These are phyloP conservation scores for Tolypocladium guangdongense DNA, from an alignment of 2,329 filamentous ascomycete species.

Conservation along the genomic window DNA sequence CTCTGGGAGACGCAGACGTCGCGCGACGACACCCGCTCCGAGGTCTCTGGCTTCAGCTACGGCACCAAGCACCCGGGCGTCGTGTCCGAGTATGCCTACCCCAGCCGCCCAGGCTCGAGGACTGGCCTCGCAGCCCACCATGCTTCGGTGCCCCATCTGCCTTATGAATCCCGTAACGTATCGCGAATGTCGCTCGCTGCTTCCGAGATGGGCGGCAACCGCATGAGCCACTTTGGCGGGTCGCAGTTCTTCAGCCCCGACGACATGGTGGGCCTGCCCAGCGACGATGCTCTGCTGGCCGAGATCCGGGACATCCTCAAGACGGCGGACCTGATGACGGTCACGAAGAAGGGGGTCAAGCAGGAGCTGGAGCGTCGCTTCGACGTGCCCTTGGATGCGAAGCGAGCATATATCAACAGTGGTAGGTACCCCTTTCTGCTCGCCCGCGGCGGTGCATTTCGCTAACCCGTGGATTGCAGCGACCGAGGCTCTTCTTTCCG, in stretches of 20 bases:
- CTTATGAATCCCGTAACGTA: slow-evolving; percentile 33
- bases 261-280: slow-evolving; percentile 67
- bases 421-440: slow-evolving; percentile 44
- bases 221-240: slow-evolving; percentile 50
- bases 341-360: slow-evolving; percentile 99
- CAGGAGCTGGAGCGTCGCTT: slow-evolving; percentile 84
- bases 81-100: slow-evolving; percentile 60
- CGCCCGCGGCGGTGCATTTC: too few relatives aligned
- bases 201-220: slow-evolving; percentile 52
- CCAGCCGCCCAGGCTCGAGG: slow-evolving; percentile 45
- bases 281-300: slow-evolving; percentile 77
- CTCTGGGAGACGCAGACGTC: slow-evolving; percentile 89
- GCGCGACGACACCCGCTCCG: slow-evolving; percentile 72
- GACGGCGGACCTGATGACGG: slow-evolving; percentile 89
- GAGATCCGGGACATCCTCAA: slow-evolving; percentile 92
- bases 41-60: slow-evolving; percentile 89
- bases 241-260: slow-evolving; percentile 50
- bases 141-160: slow-evolving; percentile 35
- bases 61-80: slow-evolving; percentile 67
- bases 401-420: slow-evolving; percentile 87
- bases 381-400: slow-evolving; percentile 72
- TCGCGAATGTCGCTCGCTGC: slow-evolving; percentile 74
- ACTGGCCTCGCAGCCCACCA: slow-evolving; percentile 30
- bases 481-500: slow-evolving; percentile 69
- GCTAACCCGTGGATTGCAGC: slow-evolving; percentile 30